A percentile compares a stretch with the other conserved stretches of the same genome.
Conservation (phyloP, 768 basidiomycete species). For the Amanita subjunquillea region DNA sequence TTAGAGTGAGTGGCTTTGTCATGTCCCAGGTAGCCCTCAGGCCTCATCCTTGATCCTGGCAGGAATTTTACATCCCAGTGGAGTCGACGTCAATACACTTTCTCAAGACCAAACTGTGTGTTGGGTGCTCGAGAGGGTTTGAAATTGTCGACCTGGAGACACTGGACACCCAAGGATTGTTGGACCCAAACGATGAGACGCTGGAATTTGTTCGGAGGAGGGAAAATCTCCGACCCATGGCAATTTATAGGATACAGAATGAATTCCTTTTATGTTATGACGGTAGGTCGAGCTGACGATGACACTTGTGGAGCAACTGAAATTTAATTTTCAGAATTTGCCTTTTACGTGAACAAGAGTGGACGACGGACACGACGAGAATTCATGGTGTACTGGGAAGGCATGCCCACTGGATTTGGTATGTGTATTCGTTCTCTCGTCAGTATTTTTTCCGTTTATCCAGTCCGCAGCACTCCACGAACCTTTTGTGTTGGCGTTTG, state of each 20-base stretch:
- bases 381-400: constrained; percentile 98
- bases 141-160: constrained; percentile 98
- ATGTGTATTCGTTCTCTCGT: constrained; percentile 18
- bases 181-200: constrained; percentile 86
- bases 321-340: constrained; percentile 79
- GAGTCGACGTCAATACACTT: constrained; percentile 96
- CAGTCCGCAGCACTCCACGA: constrained; percentile 74
- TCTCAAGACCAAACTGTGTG: constrained; percentile 93
- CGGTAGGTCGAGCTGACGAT: constrained; percentile 42
- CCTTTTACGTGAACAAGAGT: constrained; percentile 96
- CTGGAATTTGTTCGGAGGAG: constrained; percentile 90
- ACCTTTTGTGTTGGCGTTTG: constrained; percentile 94
- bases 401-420: constrained; percentile 91
- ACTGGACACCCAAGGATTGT: constrained; percentile 89
- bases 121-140: constrained; percentile 94
- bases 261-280: constrained; percentile 98
- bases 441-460: not conserved
- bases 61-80: constrained; percentile 99
- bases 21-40: not conserved
- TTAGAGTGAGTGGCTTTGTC: constrained; percentile 51
- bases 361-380: constrained; percentile 84
- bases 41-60: constrained; percentile 5
- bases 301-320: not conserved
- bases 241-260: constrained; percentile 93
- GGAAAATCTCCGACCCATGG: constrained; percentile 86